Percentiles rank a stretch among this genome's conserved stretches.
These are phyloP conservation scores for Sporothrix pallida DNA, from an alignment of 2,329 filamentous ascomycete species.

Conservation along the genomic window DNA sequence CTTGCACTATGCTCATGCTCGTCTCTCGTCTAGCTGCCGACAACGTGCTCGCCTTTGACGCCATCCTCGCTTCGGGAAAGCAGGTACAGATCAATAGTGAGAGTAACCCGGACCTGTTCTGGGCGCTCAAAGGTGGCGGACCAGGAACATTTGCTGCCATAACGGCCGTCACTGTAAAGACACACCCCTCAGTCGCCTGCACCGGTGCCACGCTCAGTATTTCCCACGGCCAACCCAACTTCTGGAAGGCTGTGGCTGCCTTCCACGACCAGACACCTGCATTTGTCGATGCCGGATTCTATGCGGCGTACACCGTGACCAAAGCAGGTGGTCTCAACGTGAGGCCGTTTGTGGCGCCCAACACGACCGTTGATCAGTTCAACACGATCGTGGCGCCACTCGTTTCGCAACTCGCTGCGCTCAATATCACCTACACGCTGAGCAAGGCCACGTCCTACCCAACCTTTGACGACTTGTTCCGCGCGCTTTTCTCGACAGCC, in stretches of 20 bases:
- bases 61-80: constrained; percentile 53
- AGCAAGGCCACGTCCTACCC: constrained; percentile 41
- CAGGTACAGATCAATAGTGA: constrained; percentile 52
- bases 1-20: neutral
- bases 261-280: constrained; percentile 54
- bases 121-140: constrained; percentile 61
- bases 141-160: constrained; percentile 59
- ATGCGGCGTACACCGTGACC: constrained; percentile 52
- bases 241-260: constrained; percentile 55
- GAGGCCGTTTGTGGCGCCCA: constrained; percentile 47
- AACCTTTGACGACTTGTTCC: constrained; percentile 48
- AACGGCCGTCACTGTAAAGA: constrained; percentile 58
- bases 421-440: constrained; percentile 44
- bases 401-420: constrained; percentile 45
- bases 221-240: constrained; percentile 25
- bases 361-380: constrained; percentile 45
- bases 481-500: constrained; percentile 36
- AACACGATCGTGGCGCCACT: constrained; percentile 36
- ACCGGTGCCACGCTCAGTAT: constrained; percentile 30
- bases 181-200: constrained; percentile 45
- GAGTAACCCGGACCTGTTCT: constrained; percentile 60
- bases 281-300: constrained; percentile 51
- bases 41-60: constrained; percentile 54
- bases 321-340: constrained; percentile 48
- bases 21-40: constrained; percentile 49